Conservation (phyloP, 1,139 yeast genomes). For the Pneumocystis murina region DNA sequence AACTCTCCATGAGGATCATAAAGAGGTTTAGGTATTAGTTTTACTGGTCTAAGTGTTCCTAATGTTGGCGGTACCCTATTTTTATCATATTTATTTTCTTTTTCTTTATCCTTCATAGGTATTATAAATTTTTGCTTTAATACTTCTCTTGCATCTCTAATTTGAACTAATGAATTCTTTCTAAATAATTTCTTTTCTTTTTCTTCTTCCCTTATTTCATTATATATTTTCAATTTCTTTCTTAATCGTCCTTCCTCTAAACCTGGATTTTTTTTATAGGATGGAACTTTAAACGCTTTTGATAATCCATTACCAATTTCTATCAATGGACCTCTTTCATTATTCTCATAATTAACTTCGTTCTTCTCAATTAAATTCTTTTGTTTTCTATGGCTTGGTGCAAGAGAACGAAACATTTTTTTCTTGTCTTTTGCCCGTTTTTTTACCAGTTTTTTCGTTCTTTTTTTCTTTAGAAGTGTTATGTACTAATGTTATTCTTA, state of each 20-base stretch:
- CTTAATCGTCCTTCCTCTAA: constrained; percentile 10
- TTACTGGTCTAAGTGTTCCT: constrained; percentile 59
- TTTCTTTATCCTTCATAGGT: constrained; percentile 26
- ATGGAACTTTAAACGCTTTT: background rate
- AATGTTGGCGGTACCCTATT: constrained; percentile 45
- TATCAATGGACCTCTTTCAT: background rate
- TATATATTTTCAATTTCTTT: constrained; percentile 13
- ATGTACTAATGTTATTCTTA: no score
- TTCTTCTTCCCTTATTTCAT: constrained; percentile 10
- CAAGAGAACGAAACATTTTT: no score
- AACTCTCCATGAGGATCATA: constrained; percentile 89
- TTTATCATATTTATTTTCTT: constrained; percentile 14
- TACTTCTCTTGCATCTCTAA: constrained; percentile 3
- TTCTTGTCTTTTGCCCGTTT: no score
- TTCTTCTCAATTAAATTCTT: background rate
- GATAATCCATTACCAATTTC: background rate
- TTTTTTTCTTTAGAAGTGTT: no score
- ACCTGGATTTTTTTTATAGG: background rate
- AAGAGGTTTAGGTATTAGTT: constrained; percentile 69
- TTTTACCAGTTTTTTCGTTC: no score
- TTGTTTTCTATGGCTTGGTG: background rate
- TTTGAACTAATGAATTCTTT: constrained; percentile 1
- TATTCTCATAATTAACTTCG: background rate
- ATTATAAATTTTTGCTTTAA: constrained; percentile 24
- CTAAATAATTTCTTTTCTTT: constrained; percentile 1